A percentile compares a stretch with the other conserved stretches of the same genome.
Conservation (phyloP, 176 grass and related monocot genomes). For the Eragrostis nindensis region DNA sequence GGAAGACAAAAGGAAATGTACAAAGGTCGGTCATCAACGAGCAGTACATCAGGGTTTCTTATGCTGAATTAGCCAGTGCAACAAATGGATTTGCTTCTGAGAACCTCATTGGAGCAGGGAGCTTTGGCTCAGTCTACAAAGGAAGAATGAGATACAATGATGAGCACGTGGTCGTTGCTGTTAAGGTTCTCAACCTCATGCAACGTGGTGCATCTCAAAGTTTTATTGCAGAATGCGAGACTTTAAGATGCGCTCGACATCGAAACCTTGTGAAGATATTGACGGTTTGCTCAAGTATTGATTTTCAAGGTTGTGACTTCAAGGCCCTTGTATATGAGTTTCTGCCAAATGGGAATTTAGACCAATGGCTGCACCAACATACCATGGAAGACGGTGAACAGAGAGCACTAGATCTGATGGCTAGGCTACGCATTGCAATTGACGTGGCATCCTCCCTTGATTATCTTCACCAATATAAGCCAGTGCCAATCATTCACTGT, state of each 20-base stretch:
- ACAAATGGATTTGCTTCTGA: conserved; percentile 27
- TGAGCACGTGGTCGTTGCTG: background rate
- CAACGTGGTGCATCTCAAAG: conserved; percentile 3
- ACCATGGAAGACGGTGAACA: background rate
- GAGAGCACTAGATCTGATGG: background rate
- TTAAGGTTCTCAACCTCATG: conserved; percentile 36
- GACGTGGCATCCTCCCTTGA: conserved; percentile 24
- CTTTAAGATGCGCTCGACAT: conserved; percentile 8
- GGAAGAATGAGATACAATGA: background rate
- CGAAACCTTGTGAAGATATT: conserved; percentile 34
- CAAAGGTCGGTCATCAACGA: background rate
- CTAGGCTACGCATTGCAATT: background rate
- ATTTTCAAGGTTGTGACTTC: background rate
- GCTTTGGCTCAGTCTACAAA: conserved; percentile 25
- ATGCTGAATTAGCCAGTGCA: conserved; percentile 22
- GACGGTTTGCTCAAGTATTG: conserved; percentile 30
- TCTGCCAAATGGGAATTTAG: conserved; percentile 18
- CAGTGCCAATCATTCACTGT: conserved; percentile 7
- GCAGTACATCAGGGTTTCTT: conserved; percentile 10
- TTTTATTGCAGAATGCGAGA: conserved; percentile 37
- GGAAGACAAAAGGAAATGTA: background rate
- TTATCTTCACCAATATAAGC: conserved; percentile 26
- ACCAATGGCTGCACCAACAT: conserved; percentile 4
- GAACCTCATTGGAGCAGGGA: conserved; percentile 22
- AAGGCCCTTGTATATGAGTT: conserved; percentile 37